Base-by-base conservation (phyloP, 192 early-diverging fungal species). In the Martensiomyces pterosporus region DNA sequence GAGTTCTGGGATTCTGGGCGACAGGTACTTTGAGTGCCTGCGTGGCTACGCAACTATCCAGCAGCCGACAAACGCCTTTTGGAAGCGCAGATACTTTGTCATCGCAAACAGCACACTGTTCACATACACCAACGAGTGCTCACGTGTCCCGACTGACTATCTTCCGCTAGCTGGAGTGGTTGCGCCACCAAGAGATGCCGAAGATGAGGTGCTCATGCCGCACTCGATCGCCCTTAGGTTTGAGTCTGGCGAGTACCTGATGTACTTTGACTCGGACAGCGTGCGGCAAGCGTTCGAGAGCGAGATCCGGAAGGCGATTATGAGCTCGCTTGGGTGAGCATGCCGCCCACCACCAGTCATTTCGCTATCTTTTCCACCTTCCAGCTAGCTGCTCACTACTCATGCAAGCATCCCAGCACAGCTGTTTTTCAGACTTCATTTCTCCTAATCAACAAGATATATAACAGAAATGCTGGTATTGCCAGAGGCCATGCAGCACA, bases 11-110 rank as follows among this genome's bases (percentile, higher is more conserved):
- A 52, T 70, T 32, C 41, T 70, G 48, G 60, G 60, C 17, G 51
- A 57, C 37, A 63, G 58, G 23, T 62, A 55, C 43, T 58, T 53
- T 23, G 9, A 63, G 47, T 57, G 67, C 25, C 51, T 70, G 25
- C 67, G 60, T 15, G 67, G 67, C 23, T 70, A 63, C 52, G 63
- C 60, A 26, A 70, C 54, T 39, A 70, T 70, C 37, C 67, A 70
- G 43, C 60, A 70, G 50, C 67, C 67, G 0, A 48, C 51, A 13
- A 63, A 57, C 29, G 45, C 59, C 27, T 70, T 57, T 39, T 70
- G 67, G 67, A 70, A 70, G 50, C 67, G 67, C 23, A 49, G 67
- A 21, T 70, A 63, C 43, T 70, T 70, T 70, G 67, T 61, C 9
- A 26, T 70, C 24, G 55, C 67, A 0, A 55, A 70, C 25, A 50